phyloP scores from a whole-genome alignment of 441 rosid genomes.

The Erysimum cheiri region DNA sequence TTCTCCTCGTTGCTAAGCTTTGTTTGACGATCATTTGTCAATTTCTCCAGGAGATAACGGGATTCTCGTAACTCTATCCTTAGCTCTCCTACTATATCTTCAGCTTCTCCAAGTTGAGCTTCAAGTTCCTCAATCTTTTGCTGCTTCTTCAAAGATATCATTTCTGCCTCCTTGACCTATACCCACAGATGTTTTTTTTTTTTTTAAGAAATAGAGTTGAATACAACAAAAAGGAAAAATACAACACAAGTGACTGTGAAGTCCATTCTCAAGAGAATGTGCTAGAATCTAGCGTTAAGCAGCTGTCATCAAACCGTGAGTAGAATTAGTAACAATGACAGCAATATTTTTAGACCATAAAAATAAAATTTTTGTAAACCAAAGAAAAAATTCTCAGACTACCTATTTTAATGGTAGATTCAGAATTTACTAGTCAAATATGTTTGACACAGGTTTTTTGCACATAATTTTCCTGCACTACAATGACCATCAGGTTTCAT shows the following conservation, averaged over 20 bases:
- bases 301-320: constrained; percentile 2
- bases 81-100: constrained; percentile 85
- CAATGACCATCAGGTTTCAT: not conserved
- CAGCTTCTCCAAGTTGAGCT: constrained; percentile 93
- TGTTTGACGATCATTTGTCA: constrained; percentile 35
- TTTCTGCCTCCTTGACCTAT: constrained; percentile 73
- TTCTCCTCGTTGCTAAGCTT: constrained; percentile 14
- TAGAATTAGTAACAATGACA: not conserved
- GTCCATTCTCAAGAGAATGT: constrained; percentile 7
- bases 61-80: constrained; percentile 74
- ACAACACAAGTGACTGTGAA: constrained; percentile 1
- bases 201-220: not conserved
- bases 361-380: not conserved
- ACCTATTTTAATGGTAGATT: not conserved
- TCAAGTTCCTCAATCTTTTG: constrained; percentile 83
- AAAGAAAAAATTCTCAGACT: constrained; percentile 16
- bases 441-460: not conserved
- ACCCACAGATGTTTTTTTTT: not conserved
- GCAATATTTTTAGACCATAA: not conserved
- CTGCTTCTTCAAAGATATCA: constrained; percentile 57
- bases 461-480: constrained; percentile 3
- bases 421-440: not conserved
- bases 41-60: constrained; percentile 65
- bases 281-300: constrained; percentile 9
- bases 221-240: constrained; percentile 8